phyloP scores from a whole-genome alignment of 2,329 filamentous ascomycete species.

The Sclerotinia nivalis region DNA sequence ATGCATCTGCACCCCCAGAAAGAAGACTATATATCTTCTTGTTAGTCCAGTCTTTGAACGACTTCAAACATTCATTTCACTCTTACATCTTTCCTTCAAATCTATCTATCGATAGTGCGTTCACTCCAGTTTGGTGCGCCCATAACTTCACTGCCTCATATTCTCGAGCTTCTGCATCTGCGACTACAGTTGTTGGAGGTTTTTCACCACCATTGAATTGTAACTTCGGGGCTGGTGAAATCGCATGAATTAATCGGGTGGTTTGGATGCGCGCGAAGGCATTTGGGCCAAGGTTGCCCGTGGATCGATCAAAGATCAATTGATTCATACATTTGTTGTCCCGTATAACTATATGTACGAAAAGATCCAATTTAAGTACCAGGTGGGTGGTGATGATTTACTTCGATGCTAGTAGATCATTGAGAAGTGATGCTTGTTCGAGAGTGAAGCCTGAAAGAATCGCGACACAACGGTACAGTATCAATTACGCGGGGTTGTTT shows the following conservation, averaged over 20 bases:
- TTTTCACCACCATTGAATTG: conserved; percentile 66
- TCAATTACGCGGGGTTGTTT: conserved; percentile 8
- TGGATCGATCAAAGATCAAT: conserved; percentile 73
- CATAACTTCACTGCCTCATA: conserved; percentile 41
- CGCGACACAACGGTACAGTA: neutral
- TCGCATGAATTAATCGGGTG: conserved; percentile 65
- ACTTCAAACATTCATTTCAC: neutral
- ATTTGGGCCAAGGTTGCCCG: conserved; percentile 64
- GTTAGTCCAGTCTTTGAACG: neutral
- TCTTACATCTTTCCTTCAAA: conserved; percentile 72
- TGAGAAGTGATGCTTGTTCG: conserved; percentile 3
- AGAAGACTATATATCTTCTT: conserved; percentile 57
- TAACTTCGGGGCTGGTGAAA: conserved; percentile 66
- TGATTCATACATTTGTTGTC: conserved; percentile 67
- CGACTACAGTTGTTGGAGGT: conserved; percentile 20
- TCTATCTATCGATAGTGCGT: conserved; percentile 74
- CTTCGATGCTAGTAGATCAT: neutral
- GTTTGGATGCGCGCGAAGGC: conserved; percentile 66
- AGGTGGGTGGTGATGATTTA: neutral
- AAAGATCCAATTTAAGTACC: neutral
- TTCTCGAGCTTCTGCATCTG: conserved; percentile 11
- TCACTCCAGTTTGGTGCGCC: conserved; percentile 79
- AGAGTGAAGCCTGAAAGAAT: conserved; percentile 4
- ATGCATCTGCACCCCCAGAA: conserved; percentile 83
- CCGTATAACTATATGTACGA: neutral